Evolutionary conservation across 148 eudicot species (phyloP).

Genomic region (Polygonum maritimum): DNA sequence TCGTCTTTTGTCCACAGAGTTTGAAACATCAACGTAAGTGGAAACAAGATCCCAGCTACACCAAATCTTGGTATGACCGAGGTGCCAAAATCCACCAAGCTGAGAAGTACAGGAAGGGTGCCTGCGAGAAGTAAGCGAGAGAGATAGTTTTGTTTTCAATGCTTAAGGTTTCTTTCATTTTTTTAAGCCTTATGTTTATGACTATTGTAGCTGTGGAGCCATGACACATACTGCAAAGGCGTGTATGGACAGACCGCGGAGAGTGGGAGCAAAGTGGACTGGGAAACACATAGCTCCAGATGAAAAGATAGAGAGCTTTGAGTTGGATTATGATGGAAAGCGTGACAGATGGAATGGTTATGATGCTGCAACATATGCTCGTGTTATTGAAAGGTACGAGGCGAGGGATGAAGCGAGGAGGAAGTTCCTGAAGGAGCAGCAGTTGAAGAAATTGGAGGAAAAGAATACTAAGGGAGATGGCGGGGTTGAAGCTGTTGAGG

Average conservation of each 20-base stretch:
- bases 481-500: conserved; percentile 53
- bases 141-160: not conserved
- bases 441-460: conserved; percentile 78
- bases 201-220: conserved; percentile 70
- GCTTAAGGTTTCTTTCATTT: no score
- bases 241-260: conserved; percentile 95
- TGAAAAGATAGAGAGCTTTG: conserved; percentile 78
- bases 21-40: conserved; percentile 92
- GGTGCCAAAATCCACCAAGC: conserved; percentile 74
- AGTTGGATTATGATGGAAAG: conserved; percentile 90
- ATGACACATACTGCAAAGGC: conserved; percentile 63
- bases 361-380: conserved; percentile 77
- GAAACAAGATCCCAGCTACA: conserved; percentile 70
- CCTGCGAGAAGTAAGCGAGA: conserved; percentile 70
- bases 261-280: conserved; percentile 77
- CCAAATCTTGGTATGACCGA: conserved; percentile 76
- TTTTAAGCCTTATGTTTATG: not conserved
- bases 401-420: conserved; percentile 87
- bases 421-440: conserved; percentile 74
- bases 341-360: conserved; percentile 93
- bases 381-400: conserved; percentile 71
- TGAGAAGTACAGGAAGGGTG: conserved; percentile 71
- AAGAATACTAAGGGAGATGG: conserved; percentile 55
- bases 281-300: conserved; percentile 75
- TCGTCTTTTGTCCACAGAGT: conserved; percentile 34